Base-by-base conservation (phyloP, 345 rosid genomes). In the Gossypium raimondii region DNA sequence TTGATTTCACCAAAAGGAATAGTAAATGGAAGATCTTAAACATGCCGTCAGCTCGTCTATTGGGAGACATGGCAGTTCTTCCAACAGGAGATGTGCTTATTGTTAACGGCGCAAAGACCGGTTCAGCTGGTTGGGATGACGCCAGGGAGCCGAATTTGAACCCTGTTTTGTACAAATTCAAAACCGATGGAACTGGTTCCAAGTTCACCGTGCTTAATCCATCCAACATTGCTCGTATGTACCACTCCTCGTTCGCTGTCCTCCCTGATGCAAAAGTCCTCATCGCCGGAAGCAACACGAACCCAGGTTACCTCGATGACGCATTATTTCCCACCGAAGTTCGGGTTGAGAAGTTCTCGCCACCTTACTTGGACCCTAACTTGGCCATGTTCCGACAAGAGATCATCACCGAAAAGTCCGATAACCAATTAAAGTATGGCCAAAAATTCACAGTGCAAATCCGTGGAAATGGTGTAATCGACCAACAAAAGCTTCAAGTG, bases 51-150 rank as follows among this genome's bases (percentile, higher is more conserved):
- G 83, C 92, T 51, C 80, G 98, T 17, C 75, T 90, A 1, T 84
- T 91, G 92, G 97, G 98, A 0, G 99, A 95, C 73, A 76, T 87
- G 78, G 82, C 86, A 25, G 50, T 87, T 74, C 89, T 95, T 59
- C 97, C 99, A 0, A 86, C 81, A 0, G 99, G 93, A 41, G 96
- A 91, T 18, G 64, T 90, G 7, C 83, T 95, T 12, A 45, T 93
- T 17, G 66, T 95, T 1, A 93, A 90, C 17, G 99, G 99, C 3
- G 98, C 88, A n/a, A 73, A 82, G 73, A 56, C 78, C 17, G 97
- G 97, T 1, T 76, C 89, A 13, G 83, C 97, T 0, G 98, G 94
- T 0, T 95, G 94, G 96, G 80, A 78, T 13, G 83, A 77, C 1
- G 98, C 94, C 0, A 81, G 87, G 7, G 92, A 90, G 25, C 97